Evolutionary conservation across 495 filamentous ascomycete genomes (phyloP), one percentile per base, ranked within the genome.

Genomic region (Penicillium antarcticum): DNA sequence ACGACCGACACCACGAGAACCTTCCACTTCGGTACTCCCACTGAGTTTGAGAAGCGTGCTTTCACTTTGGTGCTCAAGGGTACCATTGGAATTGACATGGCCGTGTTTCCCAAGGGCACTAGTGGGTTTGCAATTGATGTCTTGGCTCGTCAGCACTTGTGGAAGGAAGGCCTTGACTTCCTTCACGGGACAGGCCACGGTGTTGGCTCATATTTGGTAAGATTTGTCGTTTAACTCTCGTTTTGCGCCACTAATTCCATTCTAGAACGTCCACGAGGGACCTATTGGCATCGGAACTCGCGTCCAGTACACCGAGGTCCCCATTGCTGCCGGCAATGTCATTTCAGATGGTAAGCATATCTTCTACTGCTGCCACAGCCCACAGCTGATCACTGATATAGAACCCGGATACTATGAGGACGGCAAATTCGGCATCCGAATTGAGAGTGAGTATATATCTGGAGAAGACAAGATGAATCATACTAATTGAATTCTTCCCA

Each of bases 391-490:
- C 43, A 33, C 57, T 70, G 26, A 63, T 39, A n/a, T 52, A 81
- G 92, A 99, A 66, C 95, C 94, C 12, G 95, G 95, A 26, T 99
- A 91, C 73, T 99, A 99, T 71, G 95, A 97, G 70, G 95, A 99
- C 60, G 95, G 91, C 39, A 85, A 85, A 9, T 99, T 95, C 62
- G 95, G 95, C n/a, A 95, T 99, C 61, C 88, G 95, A 26, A 97
- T 97, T 60, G 95, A 99, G 72, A 97, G 89, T 79, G 76, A 62
- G 78, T 58, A 21, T 56, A 29, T 46, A 29, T 5, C 8, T 4
- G 11, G 0, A 18, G 4, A 26, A 38, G 6, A 1, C 1, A 2
- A n/a, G 2, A 16, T 1, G 26, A 33, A 13, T 34, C 7, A 38
- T 14, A 45, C 62, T 70, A 23, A 74, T 23, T 41, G 1, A 5